Evolutionary conservation across 1,284 basidiomycete species (phyloP).

Genomic region (Coniophora puteana): DNA sequence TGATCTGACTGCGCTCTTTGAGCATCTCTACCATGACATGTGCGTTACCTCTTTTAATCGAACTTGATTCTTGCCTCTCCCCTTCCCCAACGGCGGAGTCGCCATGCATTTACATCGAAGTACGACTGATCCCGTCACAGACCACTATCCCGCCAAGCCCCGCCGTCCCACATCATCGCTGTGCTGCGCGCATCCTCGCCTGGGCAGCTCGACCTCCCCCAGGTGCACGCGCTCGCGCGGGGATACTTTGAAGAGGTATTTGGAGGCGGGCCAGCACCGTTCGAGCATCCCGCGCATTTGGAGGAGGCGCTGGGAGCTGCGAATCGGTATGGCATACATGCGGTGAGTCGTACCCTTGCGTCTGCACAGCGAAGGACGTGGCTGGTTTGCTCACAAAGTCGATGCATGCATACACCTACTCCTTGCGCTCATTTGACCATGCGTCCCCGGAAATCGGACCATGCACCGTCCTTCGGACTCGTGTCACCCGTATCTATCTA

Average conservation of each 20-base stretch:
- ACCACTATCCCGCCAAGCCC: conserved; percentile 36
- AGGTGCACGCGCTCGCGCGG: conserved; percentile 41
- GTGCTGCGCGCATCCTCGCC: conserved; percentile 53
- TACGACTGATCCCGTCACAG: conserved; percentile 29
- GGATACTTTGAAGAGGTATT: conserved; percentile 40
- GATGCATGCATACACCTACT: no score
- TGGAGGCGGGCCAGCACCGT: conserved; percentile 36
- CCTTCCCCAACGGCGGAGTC: no score
- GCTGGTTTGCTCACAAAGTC: no score
- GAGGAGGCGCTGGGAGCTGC: conserved; percentile 51
- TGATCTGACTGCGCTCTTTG: conserved; percentile 53
- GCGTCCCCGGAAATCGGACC: no score
- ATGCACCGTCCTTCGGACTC: no score
- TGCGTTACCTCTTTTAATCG: conserved; percentile 34
- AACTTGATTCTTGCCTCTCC: conserved; percentile 1
- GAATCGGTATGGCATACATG: conserved; percentile 35
- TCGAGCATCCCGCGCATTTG: conserved; percentile 34
- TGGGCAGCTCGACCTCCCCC: conserved; percentile 50
- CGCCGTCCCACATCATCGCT: conserved; percentile 43
- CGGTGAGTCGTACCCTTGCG: conserved; percentile 33
- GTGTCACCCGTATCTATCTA: no score
- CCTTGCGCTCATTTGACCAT: no score
- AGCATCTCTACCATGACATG: conserved; percentile 62
- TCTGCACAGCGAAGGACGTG: not conserved
- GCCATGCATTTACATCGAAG: conserved; percentile 1